phyloP scores from a whole-genome alignment of 768 basidiomycete species.

The Ephemerocybe angulata region DNA sequence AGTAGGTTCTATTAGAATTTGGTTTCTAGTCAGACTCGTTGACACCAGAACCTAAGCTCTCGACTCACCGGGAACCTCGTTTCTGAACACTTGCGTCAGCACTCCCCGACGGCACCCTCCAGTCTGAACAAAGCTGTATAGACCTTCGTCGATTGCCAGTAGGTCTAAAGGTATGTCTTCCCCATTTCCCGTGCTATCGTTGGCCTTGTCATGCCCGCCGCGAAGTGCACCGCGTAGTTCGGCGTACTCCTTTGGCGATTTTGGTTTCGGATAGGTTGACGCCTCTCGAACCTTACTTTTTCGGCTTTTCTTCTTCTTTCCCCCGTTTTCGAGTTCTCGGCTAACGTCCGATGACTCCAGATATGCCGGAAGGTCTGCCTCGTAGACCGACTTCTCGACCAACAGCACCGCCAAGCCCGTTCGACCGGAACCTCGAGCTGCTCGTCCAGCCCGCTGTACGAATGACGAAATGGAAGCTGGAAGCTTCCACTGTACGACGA shows the following conservation, averaged over 20 bases:
- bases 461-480: slow-evolving; percentile 22
- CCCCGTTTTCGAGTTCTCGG: neutral
- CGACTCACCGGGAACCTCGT: slow-evolving; percentile 12
- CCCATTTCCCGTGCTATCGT: slow-evolving; percentile 2
- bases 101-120: slow-evolving; percentile 21
- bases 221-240: slow-evolving; percentile 7
- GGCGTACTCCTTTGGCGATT: slow-evolving; percentile 15
- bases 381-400: slow-evolving; percentile 18
- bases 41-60: too few species aligned
- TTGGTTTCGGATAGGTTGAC: slow-evolving; percentile 11
- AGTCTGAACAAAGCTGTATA: slow-evolving; percentile 26
- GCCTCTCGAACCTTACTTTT: slow-evolving; percentile 6
- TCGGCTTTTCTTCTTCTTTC: neutral
- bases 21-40: too few species aligned
- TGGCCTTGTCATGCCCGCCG: slow-evolving; percentile 10
- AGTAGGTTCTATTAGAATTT: neutral
- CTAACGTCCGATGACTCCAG: neutral
- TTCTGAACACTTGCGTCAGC: slow-evolving; percentile 16
- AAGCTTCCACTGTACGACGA: slow-evolving; percentile 32
- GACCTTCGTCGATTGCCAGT: slow-evolving; percentile 23
- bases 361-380: slow-evolving; percentile 11
- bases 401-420: slow-evolving; percentile 18
- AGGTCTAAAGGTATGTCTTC: slow-evolving; percentile 10
- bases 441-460: slow-evolving; percentile 29
- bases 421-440: slow-evolving; percentile 16